These are phyloP conservation scores for Podospora pseudocomata DNA, from an alignment of 495 filamentous ascomycete genomes.

Conservation along the genomic window DNA sequence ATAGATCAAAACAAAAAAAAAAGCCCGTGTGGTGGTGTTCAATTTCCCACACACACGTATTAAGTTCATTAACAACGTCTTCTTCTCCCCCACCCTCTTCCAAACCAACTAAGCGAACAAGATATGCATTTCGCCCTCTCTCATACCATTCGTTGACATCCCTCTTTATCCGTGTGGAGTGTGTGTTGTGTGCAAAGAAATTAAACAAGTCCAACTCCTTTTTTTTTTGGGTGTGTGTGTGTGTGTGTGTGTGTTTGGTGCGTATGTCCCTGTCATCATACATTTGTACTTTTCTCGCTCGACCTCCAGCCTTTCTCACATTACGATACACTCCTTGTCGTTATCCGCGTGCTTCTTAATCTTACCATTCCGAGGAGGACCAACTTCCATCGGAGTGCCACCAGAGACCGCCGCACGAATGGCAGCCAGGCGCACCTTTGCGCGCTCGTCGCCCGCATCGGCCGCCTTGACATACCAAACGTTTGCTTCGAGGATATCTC, in stretches of 20 bases:
- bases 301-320: constrained; percentile 39
- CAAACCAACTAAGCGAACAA: background rate
- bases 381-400: constrained; percentile 53
- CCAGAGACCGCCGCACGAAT: constrained; percentile 85
- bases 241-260: background rate
- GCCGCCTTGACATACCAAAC: constrained; percentile 98
- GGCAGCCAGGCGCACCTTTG: constrained; percentile 77
- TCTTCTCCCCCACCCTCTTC: background rate
- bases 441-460: constrained; percentile 85
- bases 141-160: background rate
- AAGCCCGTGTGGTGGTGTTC: background rate
- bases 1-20: background rate
- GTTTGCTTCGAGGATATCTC: constrained; percentile 91
- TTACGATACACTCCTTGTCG: constrained; percentile 57
- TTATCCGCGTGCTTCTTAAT: constrained; percentile 49
- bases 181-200: background rate
- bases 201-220: background rate
- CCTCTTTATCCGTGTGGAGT: background rate
- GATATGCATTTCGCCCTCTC: background rate
- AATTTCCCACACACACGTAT: background rate
- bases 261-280: background rate
- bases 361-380: constrained; percentile 45
- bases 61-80: background rate
- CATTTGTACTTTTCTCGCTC: background rate
- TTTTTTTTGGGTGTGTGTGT: background rate